Evolutionary conservation across 2,329 filamentous ascomycete species (phyloP).

Genomic region (Nemania sp.): DNA sequence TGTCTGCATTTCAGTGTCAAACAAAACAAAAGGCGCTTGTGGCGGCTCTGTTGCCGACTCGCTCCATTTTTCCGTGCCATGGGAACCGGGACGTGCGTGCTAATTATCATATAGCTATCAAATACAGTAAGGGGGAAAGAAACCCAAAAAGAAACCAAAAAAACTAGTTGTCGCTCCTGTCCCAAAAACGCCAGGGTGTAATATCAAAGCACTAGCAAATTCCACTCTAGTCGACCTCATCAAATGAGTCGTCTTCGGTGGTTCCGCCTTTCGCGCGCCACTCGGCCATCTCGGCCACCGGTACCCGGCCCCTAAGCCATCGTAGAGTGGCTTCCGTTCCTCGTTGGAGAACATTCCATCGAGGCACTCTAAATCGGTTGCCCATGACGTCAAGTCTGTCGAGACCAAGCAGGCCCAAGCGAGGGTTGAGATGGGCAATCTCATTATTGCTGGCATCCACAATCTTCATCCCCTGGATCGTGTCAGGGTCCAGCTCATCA

Average conservation of each 20-base stretch:
- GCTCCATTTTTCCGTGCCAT: slow-evolving; percentile 12
- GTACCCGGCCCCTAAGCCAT: slow-evolving; percentile 79
- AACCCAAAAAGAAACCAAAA: no score
- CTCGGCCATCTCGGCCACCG: slow-evolving; percentile 61
- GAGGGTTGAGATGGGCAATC: slow-evolving; percentile 78
- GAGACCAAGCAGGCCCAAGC: slow-evolving; percentile 73
- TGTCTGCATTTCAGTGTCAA: neutral
- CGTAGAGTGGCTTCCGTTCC: slow-evolving; percentile 83
- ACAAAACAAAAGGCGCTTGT: neutral
- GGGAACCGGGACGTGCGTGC: neutral
- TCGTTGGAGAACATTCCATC: slow-evolving; percentile 80
- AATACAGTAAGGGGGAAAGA: no score
- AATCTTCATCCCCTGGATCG: slow-evolving; percentile 73
- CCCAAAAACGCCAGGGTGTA: slow-evolving; percentile 5
- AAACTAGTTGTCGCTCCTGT: neutral
- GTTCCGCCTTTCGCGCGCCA: slow-evolving; percentile 53
- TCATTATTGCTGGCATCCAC: slow-evolving; percentile 86
- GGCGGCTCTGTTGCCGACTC: neutral
- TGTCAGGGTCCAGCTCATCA: slow-evolving; percentile 70
- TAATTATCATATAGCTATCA: no score
- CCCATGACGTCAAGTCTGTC: slow-evolving; percentile 77
- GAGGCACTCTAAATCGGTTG: slow-evolving; percentile 86
- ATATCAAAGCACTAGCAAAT: slow-evolving; percentile 12
- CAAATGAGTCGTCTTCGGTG: slow-evolving; percentile 20
- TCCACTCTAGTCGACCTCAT: slow-evolving; percentile 21